Conservation (phyloP, 2,329 filamentous ascomycete genomes). For the Monosporascus sp. region DNA sequence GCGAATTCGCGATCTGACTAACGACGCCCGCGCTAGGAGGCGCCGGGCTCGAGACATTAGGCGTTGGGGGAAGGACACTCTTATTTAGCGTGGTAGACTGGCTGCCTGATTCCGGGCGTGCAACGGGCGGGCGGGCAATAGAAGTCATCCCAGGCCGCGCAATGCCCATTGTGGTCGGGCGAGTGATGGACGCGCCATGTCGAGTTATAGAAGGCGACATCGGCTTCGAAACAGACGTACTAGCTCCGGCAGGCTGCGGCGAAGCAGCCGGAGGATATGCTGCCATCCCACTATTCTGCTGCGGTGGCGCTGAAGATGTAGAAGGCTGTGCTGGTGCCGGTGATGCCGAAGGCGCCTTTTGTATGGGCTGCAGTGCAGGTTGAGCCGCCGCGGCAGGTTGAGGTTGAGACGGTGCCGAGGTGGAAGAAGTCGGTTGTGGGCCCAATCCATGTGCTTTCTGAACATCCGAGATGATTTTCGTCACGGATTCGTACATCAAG, state of each 20-base stretch:
- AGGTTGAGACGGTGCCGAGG: conserved; percentile 3
- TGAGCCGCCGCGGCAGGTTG: conserved; percentile 10
- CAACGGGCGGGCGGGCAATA: conserved; percentile 15
- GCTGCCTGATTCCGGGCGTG: conserved; percentile 11
- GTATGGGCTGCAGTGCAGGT: conserved; percentile 8
- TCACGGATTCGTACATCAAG: conserved; percentile 25
- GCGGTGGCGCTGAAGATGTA: conserved; percentile 5
- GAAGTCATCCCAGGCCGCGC: conserved; percentile 16
- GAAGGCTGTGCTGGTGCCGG: conserved; percentile 15
- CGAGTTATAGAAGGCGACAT: conserved; percentile 10
- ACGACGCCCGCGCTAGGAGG: background rate
- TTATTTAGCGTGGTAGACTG: conserved; percentile 5
- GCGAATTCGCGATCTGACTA: background rate
- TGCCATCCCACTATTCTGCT: conserved; percentile 7
- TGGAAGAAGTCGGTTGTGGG: conserved; percentile 9
- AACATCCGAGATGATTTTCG: conserved; percentile 24
- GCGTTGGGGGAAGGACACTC: conserved; percentile 4
- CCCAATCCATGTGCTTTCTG: conserved; percentile 18
- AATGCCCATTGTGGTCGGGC: conserved; percentile 17
- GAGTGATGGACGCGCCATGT: conserved; percentile 17
- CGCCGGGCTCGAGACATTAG: conserved; percentile 5
- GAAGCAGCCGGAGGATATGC: background rate
- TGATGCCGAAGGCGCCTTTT: conserved; percentile 17
- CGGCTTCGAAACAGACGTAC: conserved; percentile 4
- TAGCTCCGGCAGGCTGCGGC: conserved; percentile 1